These are phyloP conservation scores for Arbutus unedo DNA, from an alignment of 148 eudicot genomes.

Conservation along the genomic window DNA sequence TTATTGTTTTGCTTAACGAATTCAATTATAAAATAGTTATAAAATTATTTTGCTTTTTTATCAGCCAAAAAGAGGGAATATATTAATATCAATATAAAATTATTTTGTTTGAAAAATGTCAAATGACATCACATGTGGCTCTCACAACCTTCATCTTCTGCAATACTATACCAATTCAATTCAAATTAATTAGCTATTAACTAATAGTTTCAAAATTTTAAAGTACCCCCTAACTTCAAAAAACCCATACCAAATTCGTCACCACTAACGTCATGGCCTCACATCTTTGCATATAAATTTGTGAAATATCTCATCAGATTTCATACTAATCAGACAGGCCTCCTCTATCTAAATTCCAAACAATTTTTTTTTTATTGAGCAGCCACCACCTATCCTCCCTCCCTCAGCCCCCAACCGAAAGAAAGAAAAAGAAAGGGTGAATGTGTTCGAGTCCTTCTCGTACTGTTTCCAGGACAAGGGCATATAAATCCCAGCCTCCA, in stretches of 20 bases:
- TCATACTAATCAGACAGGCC: not conserved
- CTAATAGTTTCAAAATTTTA: no score
- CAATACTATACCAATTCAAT: no score
- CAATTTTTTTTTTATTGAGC: not conserved
- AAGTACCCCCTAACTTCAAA: not conserved
- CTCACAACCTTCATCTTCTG: no score
- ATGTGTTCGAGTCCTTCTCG: conserved; percentile 31
- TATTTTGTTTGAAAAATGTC: no score
- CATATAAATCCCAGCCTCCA: conserved; percentile 58
- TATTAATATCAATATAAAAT: no score
- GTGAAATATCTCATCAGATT: not conserved
- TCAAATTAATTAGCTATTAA: no score
- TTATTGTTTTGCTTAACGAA: no score
- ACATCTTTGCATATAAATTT: not conserved
- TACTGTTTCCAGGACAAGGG: conserved; percentile 38
- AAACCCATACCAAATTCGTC: not conserved
- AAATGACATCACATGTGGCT: no score
- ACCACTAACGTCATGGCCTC: not conserved
- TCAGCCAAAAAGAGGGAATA: no score
- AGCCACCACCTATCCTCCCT: not conserved
- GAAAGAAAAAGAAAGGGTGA: not conserved
- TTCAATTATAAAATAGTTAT: no score
- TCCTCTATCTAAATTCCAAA: not conserved
- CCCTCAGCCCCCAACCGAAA: not conserved
- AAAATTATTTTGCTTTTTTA: no score